A percentile compares a stretch with the other conserved stretches of the same genome.
phyloP scores from a whole-genome alignment of 495 filamentous ascomycete genomes.

The Penicillium soppii region DNA sequence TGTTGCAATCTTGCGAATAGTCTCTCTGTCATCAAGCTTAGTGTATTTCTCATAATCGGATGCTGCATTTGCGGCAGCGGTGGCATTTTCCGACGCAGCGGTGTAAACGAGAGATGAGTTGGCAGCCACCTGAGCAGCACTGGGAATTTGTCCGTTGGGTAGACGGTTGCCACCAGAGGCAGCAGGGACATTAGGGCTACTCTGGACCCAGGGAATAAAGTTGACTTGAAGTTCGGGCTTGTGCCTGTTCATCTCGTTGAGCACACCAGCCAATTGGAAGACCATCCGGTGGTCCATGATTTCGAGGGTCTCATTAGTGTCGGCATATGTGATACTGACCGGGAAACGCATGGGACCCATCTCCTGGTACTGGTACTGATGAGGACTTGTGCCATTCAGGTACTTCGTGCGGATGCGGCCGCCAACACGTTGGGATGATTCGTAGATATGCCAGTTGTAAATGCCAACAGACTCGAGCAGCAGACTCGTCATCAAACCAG shows the following conservation, averaged over 20 bases:
- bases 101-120: conserved; percentile 31
- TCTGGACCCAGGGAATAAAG: conserved; percentile 65
- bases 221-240: conserved; percentile 55
- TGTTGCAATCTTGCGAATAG: conserved; percentile 44
- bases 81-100: conserved; percentile 27
- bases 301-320: conserved; percentile 53
- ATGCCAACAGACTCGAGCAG: conserved; percentile 54
- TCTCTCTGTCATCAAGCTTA: conserved; percentile 22
- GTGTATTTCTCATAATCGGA: conserved; percentile 29
- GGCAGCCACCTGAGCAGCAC: conserved; percentile 32
- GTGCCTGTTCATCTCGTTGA: conserved; percentile 57
- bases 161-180: conserved; percentile 53
- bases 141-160: conserved; percentile 45
- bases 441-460: conserved; percentile 55
- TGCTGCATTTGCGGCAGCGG: conserved; percentile 37
- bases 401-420: conserved; percentile 65
- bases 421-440: conserved; percentile 49
- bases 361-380: conserved; percentile 71
- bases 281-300: conserved; percentile 61
- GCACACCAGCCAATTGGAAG: conserved; percentile 58
- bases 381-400: conserved; percentile 51
- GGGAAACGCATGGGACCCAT: conserved; percentile 74
- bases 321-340: conserved; percentile 45
- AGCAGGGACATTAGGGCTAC: conserved; percentile 49
- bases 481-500: conserved; percentile 58